A percentile compares a stretch with the other conserved stretches of the same genome.
Conservation (phyloP, 2,329 filamentous ascomycete species). For the Aspergillus luchuensis region DNA sequence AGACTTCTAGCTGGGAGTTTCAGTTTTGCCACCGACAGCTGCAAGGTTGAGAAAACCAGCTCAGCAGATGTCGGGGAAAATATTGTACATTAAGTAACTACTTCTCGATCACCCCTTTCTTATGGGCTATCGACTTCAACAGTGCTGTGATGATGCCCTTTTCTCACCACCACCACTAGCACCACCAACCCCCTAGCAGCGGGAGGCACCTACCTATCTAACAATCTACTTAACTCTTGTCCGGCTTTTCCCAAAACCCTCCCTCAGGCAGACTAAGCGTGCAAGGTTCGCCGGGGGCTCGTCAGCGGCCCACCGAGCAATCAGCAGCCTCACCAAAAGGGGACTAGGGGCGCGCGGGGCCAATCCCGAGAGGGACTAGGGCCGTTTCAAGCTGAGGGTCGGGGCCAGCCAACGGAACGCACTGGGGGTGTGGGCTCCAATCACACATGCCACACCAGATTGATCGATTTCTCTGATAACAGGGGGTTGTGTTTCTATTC, state of each 20-base stretch:
- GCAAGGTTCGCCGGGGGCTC: conserved; percentile 17
- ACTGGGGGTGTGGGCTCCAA: conserved; percentile 7
- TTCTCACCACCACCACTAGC: no score
- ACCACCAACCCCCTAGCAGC: no score
- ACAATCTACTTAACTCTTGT: neutral
- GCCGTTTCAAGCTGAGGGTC: conserved; percentile 24
- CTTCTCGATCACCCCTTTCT: no score
- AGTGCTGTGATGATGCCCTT: no score
- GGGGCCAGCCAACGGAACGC: conserved; percentile 16
- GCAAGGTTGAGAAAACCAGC: neutral
- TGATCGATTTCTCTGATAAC: conserved; percentile 18
- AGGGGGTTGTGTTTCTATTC: conserved; percentile 17
- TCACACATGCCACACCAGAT: conserved; percentile 8
- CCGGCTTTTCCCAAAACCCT: neutral
- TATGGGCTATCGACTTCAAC: no score
- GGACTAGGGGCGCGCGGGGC: conserved; percentile 13
- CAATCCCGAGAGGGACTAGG: conserved; percentile 14
- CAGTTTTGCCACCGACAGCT: neutral
- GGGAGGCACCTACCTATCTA: neutral
- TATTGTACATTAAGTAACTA: no score
- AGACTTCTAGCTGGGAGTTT: neutral
- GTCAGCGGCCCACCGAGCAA: conserved; percentile 19
- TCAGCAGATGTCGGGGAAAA: neutral
- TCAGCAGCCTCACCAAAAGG: conserved; percentile 10
- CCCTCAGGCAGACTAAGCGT: neutral